These are phyloP conservation scores for Suillus variegatus DNA, from an alignment of 768 basidiomycete genomes.

Conservation along the genomic window DNA sequence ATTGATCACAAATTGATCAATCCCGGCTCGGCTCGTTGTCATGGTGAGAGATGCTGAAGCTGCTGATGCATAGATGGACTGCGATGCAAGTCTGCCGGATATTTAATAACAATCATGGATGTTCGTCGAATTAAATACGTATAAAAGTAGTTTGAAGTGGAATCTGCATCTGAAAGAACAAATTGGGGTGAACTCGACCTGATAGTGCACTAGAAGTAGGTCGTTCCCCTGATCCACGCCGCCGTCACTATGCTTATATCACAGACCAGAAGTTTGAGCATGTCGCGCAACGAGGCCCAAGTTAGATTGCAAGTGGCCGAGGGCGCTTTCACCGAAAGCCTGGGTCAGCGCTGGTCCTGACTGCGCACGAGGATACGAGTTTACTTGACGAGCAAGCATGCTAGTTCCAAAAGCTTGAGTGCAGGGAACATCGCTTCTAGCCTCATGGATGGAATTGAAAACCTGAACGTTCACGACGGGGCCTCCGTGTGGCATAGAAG, in stretches of 20 bases:
- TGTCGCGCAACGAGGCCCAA: background rate
- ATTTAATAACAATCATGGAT: background rate
- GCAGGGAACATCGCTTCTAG: slow-evolving; percentile 13
- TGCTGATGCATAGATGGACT: background rate
- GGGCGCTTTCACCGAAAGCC: slow-evolving; percentile 40
- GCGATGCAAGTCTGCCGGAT: background rate
- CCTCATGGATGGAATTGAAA: slow-evolving; percentile 4
- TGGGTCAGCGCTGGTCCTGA: slow-evolving; percentile 35
- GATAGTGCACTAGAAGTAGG: background rate
- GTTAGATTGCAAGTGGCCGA: slow-evolving; percentile 20
- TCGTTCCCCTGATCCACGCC: background rate
- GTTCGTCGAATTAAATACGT: background rate
- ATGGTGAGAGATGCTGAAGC: background rate
- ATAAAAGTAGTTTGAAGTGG: too few species aligned
- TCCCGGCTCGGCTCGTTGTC: background rate
- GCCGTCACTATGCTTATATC: background rate
- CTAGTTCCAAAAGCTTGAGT: slow-evolving; percentile 38
- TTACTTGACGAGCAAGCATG: slow-evolving; percentile 20
- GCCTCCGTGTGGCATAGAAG: slow-evolving; percentile 1
- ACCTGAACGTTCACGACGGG: slow-evolving; percentile 9
- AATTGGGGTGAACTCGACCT: background rate
- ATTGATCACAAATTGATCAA: background rate
- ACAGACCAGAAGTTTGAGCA: background rate
- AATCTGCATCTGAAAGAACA: background rate
- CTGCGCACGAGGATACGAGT: background rate